Evolutionary conservation across 2,329 filamentous ascomycete species (phyloP), one percentile per base, ranked within the genome.

Genomic region (Alternaria arborescens): DNA sequence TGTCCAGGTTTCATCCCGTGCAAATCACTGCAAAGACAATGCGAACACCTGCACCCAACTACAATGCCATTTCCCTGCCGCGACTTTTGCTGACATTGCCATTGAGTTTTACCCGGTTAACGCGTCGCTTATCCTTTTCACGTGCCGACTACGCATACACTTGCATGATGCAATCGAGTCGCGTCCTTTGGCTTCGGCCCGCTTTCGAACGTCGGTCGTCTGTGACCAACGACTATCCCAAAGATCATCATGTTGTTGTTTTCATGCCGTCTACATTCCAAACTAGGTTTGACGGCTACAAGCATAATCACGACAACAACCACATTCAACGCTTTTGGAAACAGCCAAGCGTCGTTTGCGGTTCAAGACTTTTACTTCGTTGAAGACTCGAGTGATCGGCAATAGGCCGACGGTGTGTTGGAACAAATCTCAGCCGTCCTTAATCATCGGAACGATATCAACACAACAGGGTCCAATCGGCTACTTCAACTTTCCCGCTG

Each of bases 1-100:
- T 5, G 18, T 42, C 44, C 52, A 56, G 52, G 52, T 64, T 62
- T 51, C 62, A 64, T 53, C 41, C 42, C 52, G 53, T 54, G 36
- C 28, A 10, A 47, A 41, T 42, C 43, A 30, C 52, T 11, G 44
- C 38, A n/a, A 26, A 12, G n/a, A 47, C 36, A 38, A 58, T 47
- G 48, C 47, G 32, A 48, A 36, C 7, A 8, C 6, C 22, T 30
- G 28, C 28, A 30, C 28, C 28, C 28, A 30, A 30, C 32, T 4
- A 36, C 32, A 36, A 16, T 36, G 32, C 32, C 6, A 36, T 6
- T 36, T 16, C 5, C 26, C 20, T 30, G 16, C 26, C 44, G 18
- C 28, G 18, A 14, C 32, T n/a, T 48, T 30, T 48, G 46, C 10
- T 14, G 20, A 22, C 40, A 22, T 41, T 18, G 4, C 8, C 40